Evolutionary conservation across 2,329 filamentous ascomycete genomes (phyloP).

Genomic region (Elsinoe perseae): DNA sequence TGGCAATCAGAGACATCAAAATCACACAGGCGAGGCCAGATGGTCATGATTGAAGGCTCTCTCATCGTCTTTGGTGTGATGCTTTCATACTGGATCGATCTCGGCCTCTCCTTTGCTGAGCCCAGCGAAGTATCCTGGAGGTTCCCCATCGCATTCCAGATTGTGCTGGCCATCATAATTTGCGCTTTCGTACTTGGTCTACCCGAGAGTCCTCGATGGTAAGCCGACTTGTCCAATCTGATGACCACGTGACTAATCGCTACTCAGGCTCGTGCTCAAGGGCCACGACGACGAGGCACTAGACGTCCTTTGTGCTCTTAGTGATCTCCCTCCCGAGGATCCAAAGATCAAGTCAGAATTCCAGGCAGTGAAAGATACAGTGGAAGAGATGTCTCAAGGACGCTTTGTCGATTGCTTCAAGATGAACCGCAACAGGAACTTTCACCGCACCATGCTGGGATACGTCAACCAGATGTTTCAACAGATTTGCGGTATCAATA

Average conservation of each 20-base stretch:
- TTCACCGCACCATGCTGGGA: conserved; percentile 28
- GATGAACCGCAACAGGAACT: conserved; percentile 27
- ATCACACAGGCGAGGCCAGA: conserved; percentile 42
- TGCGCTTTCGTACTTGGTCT: conserved; percentile 42
- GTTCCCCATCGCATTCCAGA: conserved; percentile 40
- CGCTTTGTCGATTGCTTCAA: conserved; percentile 25
- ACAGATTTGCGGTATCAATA: conserved; percentile 25
- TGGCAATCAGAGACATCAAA: conserved; percentile 47
- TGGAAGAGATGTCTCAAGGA: conserved; percentile 37
- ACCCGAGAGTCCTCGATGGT: conserved; percentile 51
- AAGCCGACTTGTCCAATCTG: not conserved
- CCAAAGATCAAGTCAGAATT: conserved; percentile 41
- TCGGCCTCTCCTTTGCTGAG: conserved; percentile 47
- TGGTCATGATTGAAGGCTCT: conserved; percentile 45
- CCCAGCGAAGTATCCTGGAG: conserved; percentile 30
- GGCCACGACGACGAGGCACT: conserved; percentile 38
- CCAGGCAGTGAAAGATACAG: conserved; percentile 46
- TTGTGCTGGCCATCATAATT: conserved; percentile 48
- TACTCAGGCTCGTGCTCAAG: conserved; percentile 33
- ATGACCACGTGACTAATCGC: not conserved
- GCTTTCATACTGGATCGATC: conserved; percentile 45
- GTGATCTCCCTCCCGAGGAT: conserved; percentile 41
- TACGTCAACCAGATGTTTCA: conserved; percentile 29
- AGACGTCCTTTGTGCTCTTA: conserved; percentile 40
- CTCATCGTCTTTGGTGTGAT: conserved; percentile 46